phyloP scores from a whole-genome alignment of 345 rosid species.

The Corchorus olitorius region DNA sequence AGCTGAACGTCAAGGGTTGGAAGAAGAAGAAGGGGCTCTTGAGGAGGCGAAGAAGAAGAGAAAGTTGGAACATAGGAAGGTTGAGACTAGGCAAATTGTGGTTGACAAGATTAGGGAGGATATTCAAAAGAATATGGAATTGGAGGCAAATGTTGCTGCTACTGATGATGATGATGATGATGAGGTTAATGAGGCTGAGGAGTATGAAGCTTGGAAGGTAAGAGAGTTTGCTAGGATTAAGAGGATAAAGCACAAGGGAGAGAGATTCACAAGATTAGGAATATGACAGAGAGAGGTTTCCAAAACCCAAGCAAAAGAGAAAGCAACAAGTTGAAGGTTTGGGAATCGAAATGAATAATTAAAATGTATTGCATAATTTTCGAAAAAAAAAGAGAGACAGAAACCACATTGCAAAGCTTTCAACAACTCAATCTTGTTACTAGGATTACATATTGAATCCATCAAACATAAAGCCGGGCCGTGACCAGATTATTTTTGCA shows the following conservation, averaged over 20 bases:
- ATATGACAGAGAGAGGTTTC: constrained; percentile 76
- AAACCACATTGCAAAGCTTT: not conserved
- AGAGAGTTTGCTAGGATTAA: constrained; percentile 78
- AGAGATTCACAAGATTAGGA: constrained; percentile 68
- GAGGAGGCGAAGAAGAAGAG: too few species aligned
- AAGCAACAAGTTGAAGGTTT: too few species aligned
- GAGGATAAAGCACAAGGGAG: constrained; percentile 69
- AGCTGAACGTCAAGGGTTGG: too few species aligned
- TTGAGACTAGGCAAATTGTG: too few species aligned
- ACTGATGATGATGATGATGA: too few species aligned
- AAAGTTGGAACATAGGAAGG: too few species aligned
- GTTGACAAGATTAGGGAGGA: too few species aligned
- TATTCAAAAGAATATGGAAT: constrained; percentile 61
- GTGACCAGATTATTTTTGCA: not conserved
- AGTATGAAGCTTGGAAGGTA: constrained; percentile 80
- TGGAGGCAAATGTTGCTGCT: constrained; percentile 73
- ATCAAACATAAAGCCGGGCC: not conserved
- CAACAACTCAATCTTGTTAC: not conserved
- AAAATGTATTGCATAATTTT: too few species aligned
- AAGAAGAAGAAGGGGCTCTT: too few species aligned
- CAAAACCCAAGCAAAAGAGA: constrained; percentile 32
- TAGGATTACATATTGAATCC: not conserved
- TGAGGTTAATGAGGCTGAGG: constrained; percentile 72
- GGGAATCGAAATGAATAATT: too few species aligned
- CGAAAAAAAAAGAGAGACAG: not conserved